phyloP scores from a whole-genome alignment of 306 rosid genomes.

The Myrica gale region DNA sequence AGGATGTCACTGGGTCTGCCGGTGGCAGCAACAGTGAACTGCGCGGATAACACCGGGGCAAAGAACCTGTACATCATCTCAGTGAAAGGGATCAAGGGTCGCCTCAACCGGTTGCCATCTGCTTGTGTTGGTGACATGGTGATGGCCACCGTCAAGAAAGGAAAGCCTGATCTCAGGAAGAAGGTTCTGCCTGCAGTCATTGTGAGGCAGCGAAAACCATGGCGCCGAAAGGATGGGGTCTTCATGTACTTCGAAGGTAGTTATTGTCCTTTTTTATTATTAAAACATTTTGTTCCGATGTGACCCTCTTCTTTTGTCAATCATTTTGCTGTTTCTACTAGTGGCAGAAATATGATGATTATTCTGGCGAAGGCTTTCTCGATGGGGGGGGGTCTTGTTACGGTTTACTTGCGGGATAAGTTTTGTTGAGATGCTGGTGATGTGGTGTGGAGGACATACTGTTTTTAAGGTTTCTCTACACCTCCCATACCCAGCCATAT shows the following conservation, averaged over 20 bases:
- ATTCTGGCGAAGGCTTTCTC: no score
- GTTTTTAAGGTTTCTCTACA: conserved; percentile 27
- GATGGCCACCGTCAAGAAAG: conserved; percentile 65
- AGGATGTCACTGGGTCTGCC: conserved; percentile 76
- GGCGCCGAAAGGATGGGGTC: conserved; percentile 72
- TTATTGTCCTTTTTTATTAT: not conserved
- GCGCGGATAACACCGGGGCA: conserved; percentile 63
- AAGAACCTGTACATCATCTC: conserved; percentile 65
- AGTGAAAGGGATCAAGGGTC: conserved; percentile 59
- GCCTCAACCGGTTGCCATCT: conserved; percentile 58
- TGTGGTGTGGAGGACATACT: conserved; percentile 32
- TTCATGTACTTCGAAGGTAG: conserved; percentile 72
- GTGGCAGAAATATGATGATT: not conserved
- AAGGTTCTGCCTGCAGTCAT: conserved; percentile 69
- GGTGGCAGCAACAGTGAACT: conserved; percentile 73
- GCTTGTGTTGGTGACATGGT: conserved; percentile 79
- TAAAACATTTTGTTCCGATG: not conserved
- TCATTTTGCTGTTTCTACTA: not conserved
- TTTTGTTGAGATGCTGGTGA: conserved; percentile 29
- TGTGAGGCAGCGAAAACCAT: conserved; percentile 67
- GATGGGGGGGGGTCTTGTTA: not conserved
- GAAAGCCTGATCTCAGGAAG: conserved; percentile 69
- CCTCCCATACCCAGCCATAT: conserved; percentile 51
- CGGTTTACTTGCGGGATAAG: not conserved
- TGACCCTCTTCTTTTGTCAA: not conserved